phyloP scores from a whole-genome alignment of 176 grass and related monocot species.

The Hyparrhenia diplandra region DNA sequence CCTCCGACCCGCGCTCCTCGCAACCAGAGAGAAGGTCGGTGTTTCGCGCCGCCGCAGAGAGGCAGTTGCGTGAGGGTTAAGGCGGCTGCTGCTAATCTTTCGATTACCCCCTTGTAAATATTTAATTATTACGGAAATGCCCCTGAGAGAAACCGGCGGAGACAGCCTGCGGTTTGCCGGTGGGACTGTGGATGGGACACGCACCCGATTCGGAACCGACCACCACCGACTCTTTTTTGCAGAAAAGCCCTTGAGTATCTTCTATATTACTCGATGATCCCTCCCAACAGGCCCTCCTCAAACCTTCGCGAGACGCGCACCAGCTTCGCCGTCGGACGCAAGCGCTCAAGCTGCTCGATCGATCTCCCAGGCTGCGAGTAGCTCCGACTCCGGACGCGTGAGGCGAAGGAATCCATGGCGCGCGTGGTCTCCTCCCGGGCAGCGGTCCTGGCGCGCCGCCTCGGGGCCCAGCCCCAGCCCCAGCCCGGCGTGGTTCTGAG shows the following conservation, averaged over 20 bases:
- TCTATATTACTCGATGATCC: no score
- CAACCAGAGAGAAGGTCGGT: neutral
- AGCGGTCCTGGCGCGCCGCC: slow-evolving; percentile 7
- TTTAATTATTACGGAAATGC: neutral
- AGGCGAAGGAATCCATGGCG: slow-evolving; percentile 7
- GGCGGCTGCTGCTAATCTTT: neutral
- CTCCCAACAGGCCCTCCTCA: no score
- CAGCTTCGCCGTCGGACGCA: no score
- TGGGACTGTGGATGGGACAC: no score
- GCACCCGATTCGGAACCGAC: no score
- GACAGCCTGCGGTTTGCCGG: neutral
- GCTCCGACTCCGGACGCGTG: neutral
- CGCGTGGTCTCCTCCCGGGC: slow-evolving; percentile 14
- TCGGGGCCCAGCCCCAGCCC: neutral
- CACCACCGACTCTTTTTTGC: no score
- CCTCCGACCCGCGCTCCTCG: no score
- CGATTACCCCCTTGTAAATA: accelerated
- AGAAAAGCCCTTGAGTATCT: no score
- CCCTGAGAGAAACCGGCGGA: neutral
- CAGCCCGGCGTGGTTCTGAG: neutral
- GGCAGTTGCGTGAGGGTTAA: neutral
- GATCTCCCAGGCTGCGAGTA: neutral
- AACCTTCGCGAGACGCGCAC: no score
- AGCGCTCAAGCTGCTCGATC: neutral
- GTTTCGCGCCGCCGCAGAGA: slow-evolving; percentile 18